Percentiles rank a stretch among this genome's conserved stretches.
phyloP scores from a whole-genome alignment of 225 moss, liverwort and hornwort genomes.

The Polytrichum formosum region DNA sequence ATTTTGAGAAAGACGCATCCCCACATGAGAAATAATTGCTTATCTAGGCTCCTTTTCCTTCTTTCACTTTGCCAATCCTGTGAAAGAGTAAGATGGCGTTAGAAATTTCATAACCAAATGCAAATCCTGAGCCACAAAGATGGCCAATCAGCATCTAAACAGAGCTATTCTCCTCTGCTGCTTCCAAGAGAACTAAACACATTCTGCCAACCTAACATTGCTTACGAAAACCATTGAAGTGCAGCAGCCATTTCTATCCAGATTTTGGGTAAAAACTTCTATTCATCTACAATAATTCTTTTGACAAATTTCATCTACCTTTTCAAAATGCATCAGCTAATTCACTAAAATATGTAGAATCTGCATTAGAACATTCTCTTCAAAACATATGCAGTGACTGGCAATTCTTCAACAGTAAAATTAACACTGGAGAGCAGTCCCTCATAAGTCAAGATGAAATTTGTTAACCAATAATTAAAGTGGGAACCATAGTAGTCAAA shows the following conservation, averaged over 20 bases:
- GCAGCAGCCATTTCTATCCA: too few species aligned
- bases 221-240: too few species aligned
- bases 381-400: neutral
- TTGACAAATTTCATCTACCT: too few species aligned
- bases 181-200: neutral
- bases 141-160: neutral
- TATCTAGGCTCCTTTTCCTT: conserved; percentile 41
- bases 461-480: neutral
- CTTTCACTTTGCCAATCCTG: conserved; percentile 51
- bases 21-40: conserved; percentile 1
- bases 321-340: too few species aligned
- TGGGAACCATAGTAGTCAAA: neutral
- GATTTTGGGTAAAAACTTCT: too few species aligned
- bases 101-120: conserved; percentile 11
- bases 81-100: conserved; percentile 14
- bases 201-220: neutral
- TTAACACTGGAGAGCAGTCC: neutral
- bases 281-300: too few species aligned
- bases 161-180: neutral
- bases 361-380: too few species aligned
- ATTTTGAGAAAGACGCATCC: too few species aligned
- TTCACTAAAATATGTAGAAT: too few species aligned
- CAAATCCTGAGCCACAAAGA: neutral
- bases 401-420: neutral
- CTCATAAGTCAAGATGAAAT: too few species aligned